Evolutionary conservation across 148 eudicot species (phyloP).

Genomic region (Diospyros lotus): DNA sequence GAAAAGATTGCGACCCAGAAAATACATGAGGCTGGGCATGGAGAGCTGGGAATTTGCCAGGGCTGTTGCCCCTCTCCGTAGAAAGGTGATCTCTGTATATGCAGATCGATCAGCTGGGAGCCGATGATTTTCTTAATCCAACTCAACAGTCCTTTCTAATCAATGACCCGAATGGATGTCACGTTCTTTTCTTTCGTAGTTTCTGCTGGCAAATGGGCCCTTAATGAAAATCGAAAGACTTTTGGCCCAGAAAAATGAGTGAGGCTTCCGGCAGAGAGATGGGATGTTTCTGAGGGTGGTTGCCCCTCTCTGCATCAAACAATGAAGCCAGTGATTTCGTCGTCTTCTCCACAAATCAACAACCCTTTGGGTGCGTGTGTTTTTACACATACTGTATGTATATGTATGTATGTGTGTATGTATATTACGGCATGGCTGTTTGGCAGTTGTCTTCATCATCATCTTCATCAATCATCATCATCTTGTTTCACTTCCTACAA

Average conservation of each 20-base stretch:
- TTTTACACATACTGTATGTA: background rate
- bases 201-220: too few relatives aligned
- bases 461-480: too few relatives aligned
- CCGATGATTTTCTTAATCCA: constrained; percentile 13
- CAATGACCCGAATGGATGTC: too few relatives aligned
- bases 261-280: constrained; percentile 1
- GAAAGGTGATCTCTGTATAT: background rate
- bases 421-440: too few relatives aligned
- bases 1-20: too few relatives aligned
- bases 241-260: too few relatives aligned
- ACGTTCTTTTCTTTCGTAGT: too few relatives aligned
- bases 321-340: constrained; percentile 6
- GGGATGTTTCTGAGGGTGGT: constrained; percentile 16
- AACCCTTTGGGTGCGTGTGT: constrained; percentile 7
- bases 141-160: constrained; percentile 11
- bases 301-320: constrained; percentile 7
- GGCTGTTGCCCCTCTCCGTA: constrained; percentile 16
- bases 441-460: too few relatives aligned
- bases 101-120: background rate
- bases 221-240: too few relatives aligned
- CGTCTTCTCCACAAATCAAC: background rate
- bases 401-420: background rate
- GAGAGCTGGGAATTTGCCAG: constrained; percentile 9
- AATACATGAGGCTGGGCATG: too few relatives aligned
- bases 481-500: too few relatives aligned